Conservation (phyloP, 208 protist species). For the Vickermania spadyakhi region DNA sequence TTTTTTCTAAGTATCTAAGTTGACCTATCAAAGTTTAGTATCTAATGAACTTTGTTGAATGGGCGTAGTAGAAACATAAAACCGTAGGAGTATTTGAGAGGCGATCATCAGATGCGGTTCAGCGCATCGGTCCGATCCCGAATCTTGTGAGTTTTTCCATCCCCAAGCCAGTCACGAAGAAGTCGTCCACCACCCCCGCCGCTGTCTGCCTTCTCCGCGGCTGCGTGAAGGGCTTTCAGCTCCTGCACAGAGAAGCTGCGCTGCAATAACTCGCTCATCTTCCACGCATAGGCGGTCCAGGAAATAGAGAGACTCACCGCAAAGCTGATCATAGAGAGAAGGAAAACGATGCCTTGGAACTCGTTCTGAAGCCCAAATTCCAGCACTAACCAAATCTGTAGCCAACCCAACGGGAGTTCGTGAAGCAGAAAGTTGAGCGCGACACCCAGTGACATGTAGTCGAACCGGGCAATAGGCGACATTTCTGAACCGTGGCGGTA, state of each 20-base stretch:
- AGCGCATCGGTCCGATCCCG: too few species aligned
- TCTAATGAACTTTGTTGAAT: too few species aligned
- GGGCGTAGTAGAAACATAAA: too few species aligned
- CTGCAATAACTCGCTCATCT: conserved; percentile 62
- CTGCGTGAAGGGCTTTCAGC: not conserved
- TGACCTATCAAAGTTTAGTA: too few species aligned
- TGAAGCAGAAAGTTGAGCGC: conserved; percentile 53
- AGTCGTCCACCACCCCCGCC: not conserved
- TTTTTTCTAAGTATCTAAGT: too few species aligned
- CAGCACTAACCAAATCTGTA: conserved; percentile 68
- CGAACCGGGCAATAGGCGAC: conserved; percentile 43
- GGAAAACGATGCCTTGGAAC: conserved; percentile 57
- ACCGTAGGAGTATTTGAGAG: too few species aligned
- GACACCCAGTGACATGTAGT: conserved; percentile 32
- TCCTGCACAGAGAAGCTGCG: conserved; percentile 21
- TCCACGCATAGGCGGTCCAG: conserved; percentile 76
- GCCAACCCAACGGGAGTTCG: conserved; percentile 59
- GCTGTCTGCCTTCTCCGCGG: not conserved
- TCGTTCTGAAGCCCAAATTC: conserved; percentile 39
- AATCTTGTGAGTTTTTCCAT: too few species aligned
- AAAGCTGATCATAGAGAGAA: conserved; percentile 51
- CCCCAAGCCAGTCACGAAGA: not conserved
- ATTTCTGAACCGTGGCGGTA: conserved; percentile 61
- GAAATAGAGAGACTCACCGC: conserved; percentile 56
- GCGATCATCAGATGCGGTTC: too few species aligned